phyloP scores from a whole-genome alignment of 2,329 filamentous ascomycete genomes.

The Aspergillus thermomutatus region DNA sequence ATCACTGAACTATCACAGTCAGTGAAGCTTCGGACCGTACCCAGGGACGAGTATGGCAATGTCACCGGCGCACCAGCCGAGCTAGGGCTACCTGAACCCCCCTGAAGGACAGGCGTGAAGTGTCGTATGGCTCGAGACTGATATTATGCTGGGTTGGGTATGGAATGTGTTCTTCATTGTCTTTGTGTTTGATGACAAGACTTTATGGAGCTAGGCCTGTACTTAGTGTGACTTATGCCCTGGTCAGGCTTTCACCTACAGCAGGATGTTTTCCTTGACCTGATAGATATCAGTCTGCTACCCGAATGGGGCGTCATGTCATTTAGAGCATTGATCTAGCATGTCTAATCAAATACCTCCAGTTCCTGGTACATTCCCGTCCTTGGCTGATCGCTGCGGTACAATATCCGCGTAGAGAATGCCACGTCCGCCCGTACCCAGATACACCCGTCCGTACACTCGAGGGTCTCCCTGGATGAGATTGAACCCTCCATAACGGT shows the following conservation, averaged over 20 bases:
- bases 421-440: slow-evolving; percentile 12
- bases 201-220: neutral
- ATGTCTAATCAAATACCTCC: neutral
- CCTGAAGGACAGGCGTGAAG: too few species aligned
- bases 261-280: neutral
- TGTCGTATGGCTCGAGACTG: too few species aligned
- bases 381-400: too few species aligned
- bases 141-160: too few species aligned
- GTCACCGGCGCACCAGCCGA: neutral
- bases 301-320: neutral
- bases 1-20: neutral
- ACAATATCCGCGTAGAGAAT: slow-evolving; percentile 12
- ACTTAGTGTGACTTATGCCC: neutral
- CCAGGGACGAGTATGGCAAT: neutral
- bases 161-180: too few species aligned
- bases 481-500: slow-evolving; percentile 11
- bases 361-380: neutral
- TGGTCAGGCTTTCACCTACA: neutral
- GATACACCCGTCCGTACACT: slow-evolving; percentile 14
- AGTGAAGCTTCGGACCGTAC: neutral
- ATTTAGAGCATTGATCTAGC: neutral
- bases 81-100: neutral
- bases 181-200: neutral
- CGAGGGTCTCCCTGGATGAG: slow-evolving; percentile 14
- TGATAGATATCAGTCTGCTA: neutral